Base-by-base conservation (phyloP, 139 green algal species). In the Nannochloris sp. region DNA sequence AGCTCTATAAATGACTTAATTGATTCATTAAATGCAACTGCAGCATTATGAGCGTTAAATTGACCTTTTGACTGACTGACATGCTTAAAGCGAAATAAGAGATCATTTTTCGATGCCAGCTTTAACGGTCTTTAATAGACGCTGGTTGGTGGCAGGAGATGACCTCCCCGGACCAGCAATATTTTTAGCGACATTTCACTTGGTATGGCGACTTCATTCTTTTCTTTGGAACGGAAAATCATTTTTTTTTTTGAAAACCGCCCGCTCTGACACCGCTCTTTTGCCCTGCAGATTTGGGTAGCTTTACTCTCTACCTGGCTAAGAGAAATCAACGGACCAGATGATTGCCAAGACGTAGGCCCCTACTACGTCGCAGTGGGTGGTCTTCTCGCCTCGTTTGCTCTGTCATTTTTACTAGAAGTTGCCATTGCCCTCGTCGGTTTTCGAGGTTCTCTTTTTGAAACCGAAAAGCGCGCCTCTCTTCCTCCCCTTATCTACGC, bases 361-460 rank as follows among this genome's bases (percentile, higher is more conserved):
- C 23, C 37, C 13, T 83, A 82, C 38, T 36, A 56, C 19, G 29
- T 70, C 2, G 55, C 39, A 9, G 34, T 81, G 19, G 63, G 44
- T 4, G 72, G 60, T 19, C 61, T 83, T 4, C 48, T 80, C 42
- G 65, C 34, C 6, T 37, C 57, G 30, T 83, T 77, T 42, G 15
- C 61, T 1, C 6, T 67, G 2, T 65, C 54, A 14, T 61, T 61
- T 3, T 19, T 68, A 6, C 34, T 80, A n/a, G 71, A 80, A 25
- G 9, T 33, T 6, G 63, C 35, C 4, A 33, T 77, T 32, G 48
- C 48, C 3, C 42, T 30, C 7, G 55, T 76, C 27, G 61, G 74
- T 6, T 64, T 81, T 35, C 71, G 45, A 54, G 77, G 77, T 64
- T n/a, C n/a, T 30, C 34, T 77, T 6, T 82, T 84, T 60, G 77